Evolutionary conservation across 495 filamentous ascomycete genomes (phyloP).

Genomic region (Rhizodiscina lignyota): DNA sequence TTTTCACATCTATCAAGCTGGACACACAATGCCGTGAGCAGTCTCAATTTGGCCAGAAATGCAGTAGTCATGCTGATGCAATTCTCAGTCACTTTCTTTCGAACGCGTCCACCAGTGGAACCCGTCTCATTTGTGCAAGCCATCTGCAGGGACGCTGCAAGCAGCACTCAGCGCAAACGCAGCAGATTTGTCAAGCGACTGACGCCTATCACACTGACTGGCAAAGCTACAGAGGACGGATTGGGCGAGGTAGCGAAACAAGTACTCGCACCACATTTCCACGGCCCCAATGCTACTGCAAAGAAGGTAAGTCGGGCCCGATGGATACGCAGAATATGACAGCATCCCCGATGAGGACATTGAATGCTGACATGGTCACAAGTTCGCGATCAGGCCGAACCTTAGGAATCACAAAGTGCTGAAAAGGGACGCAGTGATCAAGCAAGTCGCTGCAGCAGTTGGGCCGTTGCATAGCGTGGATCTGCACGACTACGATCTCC

Average conservation of each 20-base stretch:
- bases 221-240: slow-evolving; percentile 63
- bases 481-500: slow-evolving; percentile 60
- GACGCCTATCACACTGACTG: slow-evolving; percentile 60
- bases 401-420: slow-evolving; percentile 64
- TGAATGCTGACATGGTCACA: not conserved
- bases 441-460: slow-evolving; percentile 52
- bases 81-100: slow-evolving; percentile 44
- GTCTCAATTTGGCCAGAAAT: not conserved
- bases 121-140: slow-evolving; percentile 62
- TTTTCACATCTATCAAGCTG: slow-evolving; percentile 49
- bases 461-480: slow-evolving; percentile 62
- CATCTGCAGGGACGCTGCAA: slow-evolving; percentile 50
- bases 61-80: not conserved
- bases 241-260: slow-evolving; percentile 51
- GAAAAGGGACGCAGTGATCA: slow-evolving; percentile 60
- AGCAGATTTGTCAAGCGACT: slow-evolving; percentile 69
- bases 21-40: slow-evolving; percentile 59
- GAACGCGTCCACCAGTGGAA: slow-evolving; percentile 49
- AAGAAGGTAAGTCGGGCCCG: slow-evolving; percentile 14
- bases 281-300: slow-evolving; percentile 18
- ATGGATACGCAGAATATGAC: no score
- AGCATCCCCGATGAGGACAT: not conserved
- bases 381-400: slow-evolving; percentile 85
- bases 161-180: slow-evolving; percentile 34
- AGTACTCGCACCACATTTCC: slow-evolving; percentile 61